These are phyloP conservation scores for Hygrophorus pudorinus DNA, from an alignment of 768 basidiomycete genomes.

Conservation along the genomic window DNA sequence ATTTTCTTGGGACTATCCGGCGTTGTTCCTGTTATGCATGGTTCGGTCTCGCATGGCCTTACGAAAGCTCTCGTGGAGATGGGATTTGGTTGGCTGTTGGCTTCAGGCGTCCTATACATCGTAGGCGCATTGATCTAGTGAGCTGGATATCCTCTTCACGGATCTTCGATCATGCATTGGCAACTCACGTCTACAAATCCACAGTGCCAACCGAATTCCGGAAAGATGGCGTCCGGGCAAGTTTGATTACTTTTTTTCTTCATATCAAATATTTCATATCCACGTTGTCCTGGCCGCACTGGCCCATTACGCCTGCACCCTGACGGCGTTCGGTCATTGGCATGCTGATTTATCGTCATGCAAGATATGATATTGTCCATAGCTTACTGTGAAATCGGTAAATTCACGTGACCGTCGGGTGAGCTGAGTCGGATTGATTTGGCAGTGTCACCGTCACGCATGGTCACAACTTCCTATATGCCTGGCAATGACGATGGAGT, in stretches of 20 bases:
- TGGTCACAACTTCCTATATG: no score
- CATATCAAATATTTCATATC: constrained; percentile 87
- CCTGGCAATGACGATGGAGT: no score
- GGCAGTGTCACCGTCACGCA: no score
- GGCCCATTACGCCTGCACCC: constrained; percentile 50
- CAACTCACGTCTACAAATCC: no score
- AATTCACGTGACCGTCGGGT: no score
- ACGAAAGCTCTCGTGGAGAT: constrained; percentile 44
- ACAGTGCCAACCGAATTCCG: constrained; percentile 75
- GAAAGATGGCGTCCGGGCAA: constrained; percentile 65
- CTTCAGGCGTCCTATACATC: constrained; percentile 70
- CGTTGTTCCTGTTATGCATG: constrained; percentile 59
- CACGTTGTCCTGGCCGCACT: constrained; percentile 67
- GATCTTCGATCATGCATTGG: constrained; percentile 13
- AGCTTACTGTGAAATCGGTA: no score
- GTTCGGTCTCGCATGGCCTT: constrained; percentile 48
- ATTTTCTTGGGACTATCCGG: constrained; percentile 66
- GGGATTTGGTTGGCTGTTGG: constrained; percentile 62
- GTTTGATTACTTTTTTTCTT: constrained; percentile 72
- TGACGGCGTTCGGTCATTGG: constrained; percentile 50
- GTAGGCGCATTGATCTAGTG: constrained; percentile 75
- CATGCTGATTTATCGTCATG: constrained; percentile 30
- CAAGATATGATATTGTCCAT: constrained; percentile 8
- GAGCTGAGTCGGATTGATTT: no score
- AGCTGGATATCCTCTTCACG: constrained; percentile 22